Conservation (phyloP, 202 grass and related monocot genomes). For the Panicum hallii region DNA sequence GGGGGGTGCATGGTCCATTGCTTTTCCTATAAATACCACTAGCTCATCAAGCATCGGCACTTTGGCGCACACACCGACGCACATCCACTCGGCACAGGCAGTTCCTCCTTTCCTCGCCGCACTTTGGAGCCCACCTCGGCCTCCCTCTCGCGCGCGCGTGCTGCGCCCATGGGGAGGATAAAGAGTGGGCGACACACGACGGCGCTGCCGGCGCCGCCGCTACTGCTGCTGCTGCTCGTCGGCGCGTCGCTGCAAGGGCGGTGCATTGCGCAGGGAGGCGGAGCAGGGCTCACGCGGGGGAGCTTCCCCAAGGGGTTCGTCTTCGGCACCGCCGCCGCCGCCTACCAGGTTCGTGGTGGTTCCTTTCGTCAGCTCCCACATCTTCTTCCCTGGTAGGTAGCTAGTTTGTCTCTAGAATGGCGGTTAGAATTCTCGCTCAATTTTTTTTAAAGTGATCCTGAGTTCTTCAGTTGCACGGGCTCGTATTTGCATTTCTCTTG, state of each 20-base stretch:
- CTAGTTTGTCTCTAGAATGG: background rate
- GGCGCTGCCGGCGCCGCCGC: background rate
- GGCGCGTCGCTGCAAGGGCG: slow-evolving; percentile 31
- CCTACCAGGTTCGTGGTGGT: slow-evolving; percentile 71
- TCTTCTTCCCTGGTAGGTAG: background rate
- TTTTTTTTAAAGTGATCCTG: background rate
- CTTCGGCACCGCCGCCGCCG: slow-evolving; percentile 88
- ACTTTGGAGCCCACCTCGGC: slow-evolving; percentile 40
- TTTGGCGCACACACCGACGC: background rate
- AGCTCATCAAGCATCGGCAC: background rate
- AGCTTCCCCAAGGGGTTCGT: slow-evolving; percentile 90
- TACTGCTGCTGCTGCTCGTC: background rate
- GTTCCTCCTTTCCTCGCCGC: slow-evolving; percentile 5
- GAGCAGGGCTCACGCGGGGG: slow-evolving; percentile 60
- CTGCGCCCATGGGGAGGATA: slow-evolving; percentile 40
- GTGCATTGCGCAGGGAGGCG: slow-evolving; percentile 42
- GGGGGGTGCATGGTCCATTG: slow-evolving; percentile 29
- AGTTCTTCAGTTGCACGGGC: background rate
- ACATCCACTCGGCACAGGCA: background rate
- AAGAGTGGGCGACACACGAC: slow-evolving; percentile 1
- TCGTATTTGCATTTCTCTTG: background rate
- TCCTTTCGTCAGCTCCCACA: background rate
- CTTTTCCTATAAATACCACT: slow-evolving; percentile 39
- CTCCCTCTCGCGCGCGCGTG: background rate
- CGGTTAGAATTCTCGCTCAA: background rate